These are phyloP conservation scores for Hypericum androsaemum DNA, from an alignment of 345 rosid species.

Conservation along the genomic window DNA sequence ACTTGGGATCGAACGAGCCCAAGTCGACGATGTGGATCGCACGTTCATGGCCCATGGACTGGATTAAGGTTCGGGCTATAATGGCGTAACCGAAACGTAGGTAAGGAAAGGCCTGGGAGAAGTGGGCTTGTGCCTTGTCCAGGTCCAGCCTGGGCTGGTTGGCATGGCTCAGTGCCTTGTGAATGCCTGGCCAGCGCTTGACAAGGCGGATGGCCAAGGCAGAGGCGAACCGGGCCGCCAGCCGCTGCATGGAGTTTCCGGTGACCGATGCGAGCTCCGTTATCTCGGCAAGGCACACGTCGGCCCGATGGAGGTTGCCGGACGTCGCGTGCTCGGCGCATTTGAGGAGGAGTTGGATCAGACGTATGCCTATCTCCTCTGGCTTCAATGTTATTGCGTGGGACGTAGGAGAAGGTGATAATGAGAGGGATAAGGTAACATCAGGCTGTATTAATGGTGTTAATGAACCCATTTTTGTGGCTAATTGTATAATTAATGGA, in stretches of 20 bases:
- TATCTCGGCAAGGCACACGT: slow-evolving; percentile 32
- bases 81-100: slow-evolving; percentile 23
- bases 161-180: slow-evolving; percentile 27
- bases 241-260: slow-evolving; percentile 46
- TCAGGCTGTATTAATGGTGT: slow-evolving; percentile 22
- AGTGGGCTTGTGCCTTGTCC: slow-evolving; percentile 11
- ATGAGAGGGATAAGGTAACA: slow-evolving; percentile 35
- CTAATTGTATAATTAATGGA: neutral
- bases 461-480: slow-evolving; percentile 13
- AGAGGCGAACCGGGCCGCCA: slow-evolving; percentile 33
- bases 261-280: slow-evolving; percentile 29
- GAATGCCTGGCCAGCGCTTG: slow-evolving; percentile 43
- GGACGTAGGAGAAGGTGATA: slow-evolving; percentile 15
- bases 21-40: slow-evolving; percentile 37
- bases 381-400: slow-evolving; percentile 8
- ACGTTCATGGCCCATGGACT: slow-evolving; percentile 18
- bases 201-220: slow-evolving; percentile 37
- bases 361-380: slow-evolving; percentile 33
- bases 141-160: slow-evolving; percentile 1
- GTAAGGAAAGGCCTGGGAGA: slow-evolving; percentile 23
- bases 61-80: slow-evolving; percentile 18
- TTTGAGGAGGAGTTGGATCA: slow-evolving; percentile 39
- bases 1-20: slow-evolving; percentile 29
- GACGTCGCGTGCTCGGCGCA: slow-evolving; percentile 39
- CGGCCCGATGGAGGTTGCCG: slow-evolving; percentile 38